Base-by-base conservation (phyloP, 2,329 filamentous ascomycete species). In the Alternaria alternata region DNA sequence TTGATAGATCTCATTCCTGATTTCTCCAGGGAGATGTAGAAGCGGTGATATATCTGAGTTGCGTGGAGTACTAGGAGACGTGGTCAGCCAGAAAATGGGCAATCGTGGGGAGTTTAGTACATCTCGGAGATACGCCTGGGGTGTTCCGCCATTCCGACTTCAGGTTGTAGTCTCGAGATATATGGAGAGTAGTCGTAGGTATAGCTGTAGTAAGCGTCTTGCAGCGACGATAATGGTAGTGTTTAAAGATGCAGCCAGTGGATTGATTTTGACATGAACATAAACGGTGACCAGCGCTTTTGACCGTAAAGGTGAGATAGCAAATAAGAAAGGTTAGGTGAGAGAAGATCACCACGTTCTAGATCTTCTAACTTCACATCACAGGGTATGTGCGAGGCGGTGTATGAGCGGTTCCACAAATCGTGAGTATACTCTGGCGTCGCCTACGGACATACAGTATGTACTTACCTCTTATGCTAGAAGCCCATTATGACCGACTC, bases 1-100 rank as follows among this genome's bases (percentile, higher is more conserved):
- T 16, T 8, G 11, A 39, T 62, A 63, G 7, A 63, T 54, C n/a
- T 32, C 4, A 26, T 44, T 63, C 28, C 57, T 36, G n/a, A 58
- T 22, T 18, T 63, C 54, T 18, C 30, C 48, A 28, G 44, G 44
- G 14, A 47, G 44, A 47, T 28, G 26, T 28, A 47, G n/a, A 47
- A 36, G 52, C 24, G 36, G 47, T 44, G 38, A 24, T 5, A 26
- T 8, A 5, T 22, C 11, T 22, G 42, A 16, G 39, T 24, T 34
- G 9, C 9, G 32, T 30, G 26, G 20, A 30, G 43, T 18, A 12
- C 26, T 30, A 26, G 16, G 28, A 4, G 26, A 11, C 5, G n/a
- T 28, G 8, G 18, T 46, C 9, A 46, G 43, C 43, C 30, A 9
- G 16, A 28, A 12, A 24, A 12, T 9, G 30, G 26, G 18, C 43